phyloP scores from a whole-genome alignment of 768 basidiomycete genomes.

The Cystofilobasidium macerans region DNA sequence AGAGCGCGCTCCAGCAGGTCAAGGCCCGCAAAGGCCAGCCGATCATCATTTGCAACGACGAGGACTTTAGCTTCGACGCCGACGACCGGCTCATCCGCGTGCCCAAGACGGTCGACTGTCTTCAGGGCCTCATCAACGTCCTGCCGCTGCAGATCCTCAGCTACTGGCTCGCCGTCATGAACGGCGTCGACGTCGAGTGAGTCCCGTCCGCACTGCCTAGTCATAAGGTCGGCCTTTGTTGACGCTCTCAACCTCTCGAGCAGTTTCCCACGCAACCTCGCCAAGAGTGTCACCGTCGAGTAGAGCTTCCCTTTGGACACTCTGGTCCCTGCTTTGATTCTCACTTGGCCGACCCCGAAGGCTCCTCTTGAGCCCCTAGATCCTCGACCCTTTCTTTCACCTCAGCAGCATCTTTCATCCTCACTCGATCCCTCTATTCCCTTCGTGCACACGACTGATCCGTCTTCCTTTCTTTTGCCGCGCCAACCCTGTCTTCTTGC shows the following conservation, averaged over 20 bases:
- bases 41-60: conserved; percentile 87
- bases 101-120: conserved; percentile 82
- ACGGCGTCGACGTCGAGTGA: conserved; percentile 84
- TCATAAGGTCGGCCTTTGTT: not conserved
- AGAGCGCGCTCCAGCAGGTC: conserved; percentile 90
- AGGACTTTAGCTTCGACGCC: conserved; percentile 61
- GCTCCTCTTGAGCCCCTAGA: not conserved
- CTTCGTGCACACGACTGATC: no score
- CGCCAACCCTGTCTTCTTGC: no score
- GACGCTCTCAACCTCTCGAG: not conserved
- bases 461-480: no score
- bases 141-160: conserved; percentile 90
- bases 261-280: conserved; percentile 82
- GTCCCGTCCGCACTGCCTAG: not conserved
- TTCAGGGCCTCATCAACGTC: conserved; percentile 93
- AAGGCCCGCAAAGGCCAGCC: conserved; percentile 86
- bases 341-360: no score
- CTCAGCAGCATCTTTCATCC: no score
- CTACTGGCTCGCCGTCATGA: conserved; percentile 90
- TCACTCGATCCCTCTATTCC: no score
- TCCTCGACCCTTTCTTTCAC: no score
- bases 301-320: conserved; percentile 17
- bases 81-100: conserved; percentile 79
- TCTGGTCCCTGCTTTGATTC: no score
- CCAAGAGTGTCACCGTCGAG: conserved; percentile 34